phyloP scores from a whole-genome alignment of 169 alveolate genomes.

The Plasmodium gaboni region DNA sequence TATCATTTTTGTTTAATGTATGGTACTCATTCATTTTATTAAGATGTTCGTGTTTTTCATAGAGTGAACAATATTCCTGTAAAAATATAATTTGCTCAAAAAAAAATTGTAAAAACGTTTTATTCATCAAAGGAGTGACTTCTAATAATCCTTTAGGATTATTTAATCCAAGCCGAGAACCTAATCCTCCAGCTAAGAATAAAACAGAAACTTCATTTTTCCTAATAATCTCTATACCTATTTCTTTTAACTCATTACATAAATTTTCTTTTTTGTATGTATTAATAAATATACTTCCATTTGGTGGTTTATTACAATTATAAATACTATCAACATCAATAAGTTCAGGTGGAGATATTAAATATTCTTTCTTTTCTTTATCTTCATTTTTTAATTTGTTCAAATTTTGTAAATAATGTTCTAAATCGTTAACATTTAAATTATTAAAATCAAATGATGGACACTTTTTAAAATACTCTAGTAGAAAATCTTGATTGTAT shows the following conservation, averaged over 20 bases:
- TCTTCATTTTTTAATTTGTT: conserved; percentile 11
- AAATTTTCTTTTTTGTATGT: conserved; percentile 31
- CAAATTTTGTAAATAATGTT: conserved; percentile 28
- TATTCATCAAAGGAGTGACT: conserved; percentile 77
- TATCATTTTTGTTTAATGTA: background rate
- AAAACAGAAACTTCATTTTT: conserved; percentile 78
- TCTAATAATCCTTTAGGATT: conserved; percentile 80
- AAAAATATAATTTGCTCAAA: conserved; percentile 78
- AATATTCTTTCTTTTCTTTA: conserved; percentile 5
- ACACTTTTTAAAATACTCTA: background rate
- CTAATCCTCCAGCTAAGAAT: conserved; percentile 85
- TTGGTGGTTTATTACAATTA: conserved; percentile 36
- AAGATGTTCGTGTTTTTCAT: background rate
- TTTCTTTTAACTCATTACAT: conserved; percentile 37
- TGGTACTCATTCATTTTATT: background rate
- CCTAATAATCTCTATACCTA: conserved; percentile 58
- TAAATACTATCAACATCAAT: conserved; percentile 35
- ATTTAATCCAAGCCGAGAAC: conserved; percentile 77
- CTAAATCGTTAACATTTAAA: conserved; percentile 14
- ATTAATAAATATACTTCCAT: conserved; percentile 49
- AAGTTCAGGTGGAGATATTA: conserved; percentile 20
- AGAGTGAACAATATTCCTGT: conserved; percentile 25
- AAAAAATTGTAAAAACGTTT: conserved; percentile 82
- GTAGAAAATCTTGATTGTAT: conserved; percentile 14
- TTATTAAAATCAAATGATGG: conserved; percentile 3